Percentiles rank a stretch among this genome's conserved stretches.
phyloP scores from a whole-genome alignment of 495 filamentous ascomycete species.

The Neurospora pannonica region DNA sequence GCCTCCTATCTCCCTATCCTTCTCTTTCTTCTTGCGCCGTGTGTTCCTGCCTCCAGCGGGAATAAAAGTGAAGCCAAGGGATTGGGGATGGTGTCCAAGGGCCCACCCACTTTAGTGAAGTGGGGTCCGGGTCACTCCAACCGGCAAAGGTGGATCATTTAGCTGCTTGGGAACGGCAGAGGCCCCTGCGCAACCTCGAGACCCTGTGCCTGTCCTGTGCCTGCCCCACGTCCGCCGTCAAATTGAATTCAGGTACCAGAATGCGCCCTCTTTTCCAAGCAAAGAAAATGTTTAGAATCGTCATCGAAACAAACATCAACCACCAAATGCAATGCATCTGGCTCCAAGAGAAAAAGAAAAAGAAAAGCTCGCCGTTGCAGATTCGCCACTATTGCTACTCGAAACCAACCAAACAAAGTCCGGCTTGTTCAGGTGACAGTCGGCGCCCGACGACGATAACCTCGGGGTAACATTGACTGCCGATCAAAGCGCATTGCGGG shows the following conservation, averaged over 20 bases:
- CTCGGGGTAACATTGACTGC: neutral
- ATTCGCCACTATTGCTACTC: neutral
- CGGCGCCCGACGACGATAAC: neutral
- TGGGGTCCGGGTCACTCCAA: neutral
- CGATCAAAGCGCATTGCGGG: neutral
- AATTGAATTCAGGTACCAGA: neutral
- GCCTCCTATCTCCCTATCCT: neutral
- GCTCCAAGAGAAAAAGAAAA: neutral
- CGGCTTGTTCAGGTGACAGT: neutral
- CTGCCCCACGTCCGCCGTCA: neutral
- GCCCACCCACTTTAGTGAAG: neutral
- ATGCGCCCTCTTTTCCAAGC: neutral
- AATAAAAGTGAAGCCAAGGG: neutral
- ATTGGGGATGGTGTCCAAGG: neutral
- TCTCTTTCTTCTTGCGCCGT: neutral
- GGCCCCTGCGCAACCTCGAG: neutral
- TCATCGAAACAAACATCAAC: neutral
- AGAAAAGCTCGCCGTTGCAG: neutral
- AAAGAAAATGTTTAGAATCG: neutral
- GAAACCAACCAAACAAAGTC: neutral
- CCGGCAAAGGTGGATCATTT: neutral
- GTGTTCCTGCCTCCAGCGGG: neutral
- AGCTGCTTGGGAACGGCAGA: neutral
- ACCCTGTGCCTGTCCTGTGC: neutral
- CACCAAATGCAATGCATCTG: neutral